These are phyloP conservation scores for Angophora floribunda DNA, from an alignment of 345 rosid genomes.

Conservation along the genomic window DNA sequence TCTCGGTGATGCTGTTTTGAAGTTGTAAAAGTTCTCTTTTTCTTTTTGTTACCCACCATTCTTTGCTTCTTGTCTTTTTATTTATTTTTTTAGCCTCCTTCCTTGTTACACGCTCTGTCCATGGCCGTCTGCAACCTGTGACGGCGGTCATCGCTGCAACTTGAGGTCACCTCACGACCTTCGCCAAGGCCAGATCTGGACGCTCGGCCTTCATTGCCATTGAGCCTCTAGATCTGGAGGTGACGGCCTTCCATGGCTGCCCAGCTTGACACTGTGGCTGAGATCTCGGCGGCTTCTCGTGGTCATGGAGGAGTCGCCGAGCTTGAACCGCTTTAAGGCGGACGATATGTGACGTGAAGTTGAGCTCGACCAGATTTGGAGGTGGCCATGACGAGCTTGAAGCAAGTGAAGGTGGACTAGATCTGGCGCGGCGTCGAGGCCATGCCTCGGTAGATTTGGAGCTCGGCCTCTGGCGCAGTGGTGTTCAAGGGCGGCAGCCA, in stretches of 20 bases:
- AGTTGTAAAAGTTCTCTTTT: no score
- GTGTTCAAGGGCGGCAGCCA: no score
- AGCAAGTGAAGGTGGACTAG: no score
- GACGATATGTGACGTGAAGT: not conserved
- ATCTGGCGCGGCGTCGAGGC: no score
- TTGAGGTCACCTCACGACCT: not conserved
- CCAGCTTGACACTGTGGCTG: not conserved
- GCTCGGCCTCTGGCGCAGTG: no score
- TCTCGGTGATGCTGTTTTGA: accelerated
- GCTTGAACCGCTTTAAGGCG: not conserved
- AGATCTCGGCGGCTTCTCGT: not conserved
- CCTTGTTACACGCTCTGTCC: no score
- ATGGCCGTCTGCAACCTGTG: no score
- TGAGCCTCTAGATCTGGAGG: not conserved
- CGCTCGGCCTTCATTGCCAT: not conserved
- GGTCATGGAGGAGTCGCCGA: not conserved
- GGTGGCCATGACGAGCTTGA: no score
- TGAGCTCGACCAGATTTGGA: not conserved
- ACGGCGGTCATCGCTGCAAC: not conserved
- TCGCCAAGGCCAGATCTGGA: not conserved
- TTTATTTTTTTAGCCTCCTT: accelerated
- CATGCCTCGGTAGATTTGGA: no score
- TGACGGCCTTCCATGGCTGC: not conserved
- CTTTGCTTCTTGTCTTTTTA: no score
- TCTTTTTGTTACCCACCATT: no score